Base-by-base conservation (phyloP, 2,329 filamentous ascomycete genomes). In the Diaporthe eres region DNA sequence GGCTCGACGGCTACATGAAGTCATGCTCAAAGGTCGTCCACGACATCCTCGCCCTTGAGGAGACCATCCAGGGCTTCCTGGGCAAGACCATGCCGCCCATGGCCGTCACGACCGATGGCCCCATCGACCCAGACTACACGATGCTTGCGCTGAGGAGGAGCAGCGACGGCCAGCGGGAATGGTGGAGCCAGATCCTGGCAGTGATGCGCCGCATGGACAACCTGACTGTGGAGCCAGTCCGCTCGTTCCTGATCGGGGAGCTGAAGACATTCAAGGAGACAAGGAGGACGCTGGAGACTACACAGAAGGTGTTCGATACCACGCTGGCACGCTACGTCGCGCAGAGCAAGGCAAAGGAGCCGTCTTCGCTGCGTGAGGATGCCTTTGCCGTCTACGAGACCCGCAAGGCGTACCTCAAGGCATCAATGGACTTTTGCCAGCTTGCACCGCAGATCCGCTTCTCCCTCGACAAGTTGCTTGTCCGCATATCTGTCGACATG, bases 301-400 rank as follows among this genome's bases (percentile, higher is more conserved):
- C 94, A 0, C 97, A 99, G 84, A 95, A 95, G 84, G 90, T 91
- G 4, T 98, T 96, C 81, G 97, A 99, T 83, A 90, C 90, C 73
- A 92, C 94, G 4, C 90, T 98, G 75, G 91, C 94, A 31, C 92
- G 96, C 75, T 98, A 98, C 82, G 90, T 95, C 7, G 88, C 90
- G 4, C 95, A 98, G 84, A 94, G 93, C 78, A 98, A 98, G 87
- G 93, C 95, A 8, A 99, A 98, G 85, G 97, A 99, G 84, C 91
- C 96, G 0, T 98, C 95, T 0, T 91, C 95, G 1, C 87, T 99
- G 74, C 91, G 97, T 76, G 97, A 99, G 84, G 97, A 99, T 84
- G 97, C 97, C 0, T 99, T 99, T 81, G 93, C 97, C 82, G 91
- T 98, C 51, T 97, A 98, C 82, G 97, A 98, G 86, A 94, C 95